Evolutionary conservation across 352 stramenopile species (phyloP), one percentile per base, ranked within the genome.

Genomic region (Globisporangium spiculum): DNA sequence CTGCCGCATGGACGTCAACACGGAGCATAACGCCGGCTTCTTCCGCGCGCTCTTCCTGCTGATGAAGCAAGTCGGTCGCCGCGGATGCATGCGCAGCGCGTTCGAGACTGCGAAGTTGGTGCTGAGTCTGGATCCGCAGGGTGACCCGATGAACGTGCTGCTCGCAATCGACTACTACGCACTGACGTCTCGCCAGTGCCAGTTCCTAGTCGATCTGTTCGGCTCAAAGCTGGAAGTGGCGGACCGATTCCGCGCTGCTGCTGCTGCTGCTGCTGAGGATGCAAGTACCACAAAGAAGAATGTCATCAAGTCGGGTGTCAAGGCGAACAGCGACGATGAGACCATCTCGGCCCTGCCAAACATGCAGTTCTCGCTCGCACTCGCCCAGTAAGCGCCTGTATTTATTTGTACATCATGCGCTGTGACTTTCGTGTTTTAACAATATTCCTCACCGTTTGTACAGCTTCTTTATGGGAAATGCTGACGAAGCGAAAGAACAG

Each of bases 141-240:
- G 88, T 30, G 88, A 96, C 58, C 88, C 88, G 36, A 91, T 96
- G 81, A 83, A 86, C 50, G 84, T 91, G 55, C 70, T 96, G 58
- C 75, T 94, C 9, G 83, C 83, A 14, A 81, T 96, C 62, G 88
- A 96, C 71, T 96, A 96, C 66, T 96, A 96, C 54, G 86, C 88
- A 2, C 54, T 94, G 64, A 86, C 88, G 18, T 89, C 88, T 56
- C 75, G 86, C 41, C 86, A 96, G 67, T 92, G 84, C 57, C 77
- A 93, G 69, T 96, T 94, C 63, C 55, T 96, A 6, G 67, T 94
- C 46, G 84, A 91, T 63, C 65, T 96, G 38, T 72, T 71, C 59
- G 68, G 72, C 14, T 83, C 85, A 1, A 90, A 92, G 64, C 79
- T 81, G 0, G 75, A 82, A n/a, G 79, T 76, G 2, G 81, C 90